Evolutionary conservation across 1,284 basidiomycete species (phyloP).

Genomic region (Ceratobasidium papillatum): DNA sequence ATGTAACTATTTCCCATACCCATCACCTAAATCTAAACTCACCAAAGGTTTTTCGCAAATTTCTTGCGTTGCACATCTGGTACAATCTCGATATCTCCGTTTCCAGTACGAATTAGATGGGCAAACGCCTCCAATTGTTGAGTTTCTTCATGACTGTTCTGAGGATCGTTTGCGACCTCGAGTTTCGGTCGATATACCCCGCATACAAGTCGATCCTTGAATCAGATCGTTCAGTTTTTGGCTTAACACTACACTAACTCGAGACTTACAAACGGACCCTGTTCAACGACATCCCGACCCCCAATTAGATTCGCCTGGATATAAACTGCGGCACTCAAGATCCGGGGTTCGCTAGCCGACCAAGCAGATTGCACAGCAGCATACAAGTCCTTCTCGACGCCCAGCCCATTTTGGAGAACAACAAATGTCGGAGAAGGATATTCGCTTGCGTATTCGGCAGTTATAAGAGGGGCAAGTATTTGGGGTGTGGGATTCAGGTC

Average conservation of each 20-base stretch:
- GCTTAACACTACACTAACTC: background rate
- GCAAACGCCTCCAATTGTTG: conserved; percentile 52
- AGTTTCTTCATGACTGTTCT: conserved; percentile 53
- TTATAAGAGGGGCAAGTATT: conserved; percentile 68
- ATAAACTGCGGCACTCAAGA: conserved; percentile 65
- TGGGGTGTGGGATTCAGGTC: conserved; percentile 67
- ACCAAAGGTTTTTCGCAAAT: conserved; percentile 69
- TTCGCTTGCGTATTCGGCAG: conserved; percentile 58
- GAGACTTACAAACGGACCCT: conserved; percentile 59
- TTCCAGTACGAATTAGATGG: conserved; percentile 60
- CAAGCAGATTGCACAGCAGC: conserved; percentile 56
- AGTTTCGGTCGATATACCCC: conserved; percentile 64
- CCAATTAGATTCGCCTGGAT: conserved; percentile 61
- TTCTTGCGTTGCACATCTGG: conserved; percentile 69
- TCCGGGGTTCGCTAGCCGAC: conserved; percentile 53
- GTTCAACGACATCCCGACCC: conserved; percentile 60
- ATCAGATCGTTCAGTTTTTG: background rate
- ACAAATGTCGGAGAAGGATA: conserved; percentile 68
- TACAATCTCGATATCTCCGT: conserved; percentile 59
- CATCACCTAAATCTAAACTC: conserved; percentile 1
- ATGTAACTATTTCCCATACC: background rate
- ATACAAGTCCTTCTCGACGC: conserved; percentile 75
- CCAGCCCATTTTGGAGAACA: conserved; percentile 80
- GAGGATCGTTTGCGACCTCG: conserved; percentile 49
- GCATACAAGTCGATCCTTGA: conserved; percentile 62